Evolutionary conservation across 1,284 basidiomycete genomes (phyloP), one percentile per base, ranked within the genome.

Genomic region (Caloboletus firmus): DNA sequence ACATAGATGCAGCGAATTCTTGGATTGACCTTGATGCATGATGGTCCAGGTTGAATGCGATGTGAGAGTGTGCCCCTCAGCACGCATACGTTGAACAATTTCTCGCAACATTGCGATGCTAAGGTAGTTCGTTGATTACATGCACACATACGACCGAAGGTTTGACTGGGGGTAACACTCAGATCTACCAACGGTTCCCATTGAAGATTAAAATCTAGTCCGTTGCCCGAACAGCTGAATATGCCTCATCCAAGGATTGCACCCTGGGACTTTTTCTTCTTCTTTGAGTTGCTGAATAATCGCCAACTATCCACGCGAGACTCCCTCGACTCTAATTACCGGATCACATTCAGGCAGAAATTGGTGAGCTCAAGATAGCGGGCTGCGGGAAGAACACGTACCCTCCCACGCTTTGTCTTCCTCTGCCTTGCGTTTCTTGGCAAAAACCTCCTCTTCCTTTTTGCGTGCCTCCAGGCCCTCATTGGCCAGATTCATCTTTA

Each of bases 401-500:
- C 89, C 88, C 79, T 93, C 89, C 90, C 89, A 93, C 18, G 70
- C 74, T 58, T 83, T 87, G 59, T 92, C 90, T 9, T 91, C 89
- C 62, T 92, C 89, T 3, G 80, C 89, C 65, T 92, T 93, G 53
- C 89, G 80, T 70, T 93, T 93, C 75, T 72, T 85, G 17, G 80
- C 61, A 18, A 76, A 71, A n/a, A 87, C 77, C 61, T 92, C 89
- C 52, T 90, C 89, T 54, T 93, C 89, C 69, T 92, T 92, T 76
- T 87, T 89, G 61, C 83, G 79, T 10, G 90, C 90, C 66, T 93
- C 89, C 4, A 91, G 73, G 13, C 89, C 90, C 70, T 93, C 90
- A 62, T 93, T 93, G 4, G 90, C 90, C 45, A 92, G 72, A 64
- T 91, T 91, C 84, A 91, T 85, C 74, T 92, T 92, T 60, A 91